phyloP scores from a whole-genome alignment of 805 yeast species.

The Debaryomyces hansenii region DNA sequence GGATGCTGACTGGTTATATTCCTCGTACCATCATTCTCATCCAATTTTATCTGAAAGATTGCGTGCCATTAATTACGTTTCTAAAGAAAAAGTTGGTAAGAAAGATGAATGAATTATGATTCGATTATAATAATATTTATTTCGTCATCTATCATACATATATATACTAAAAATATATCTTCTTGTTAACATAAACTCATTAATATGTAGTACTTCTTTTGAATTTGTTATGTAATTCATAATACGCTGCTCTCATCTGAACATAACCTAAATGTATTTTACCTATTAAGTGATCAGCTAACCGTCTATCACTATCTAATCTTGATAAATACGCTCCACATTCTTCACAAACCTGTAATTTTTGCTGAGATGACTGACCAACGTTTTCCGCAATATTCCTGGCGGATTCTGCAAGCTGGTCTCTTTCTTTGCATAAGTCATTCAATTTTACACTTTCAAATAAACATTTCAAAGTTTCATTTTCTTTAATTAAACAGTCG shows the following conservation, averaged over 20 bases:
- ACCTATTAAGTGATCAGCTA: slow-evolving; percentile 79
- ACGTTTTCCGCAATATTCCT: slow-evolving; percentile 64
- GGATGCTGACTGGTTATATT: slow-evolving; percentile 87
- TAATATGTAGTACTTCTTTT: slow-evolving; percentile 6
- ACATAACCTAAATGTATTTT: slow-evolving; percentile 84
- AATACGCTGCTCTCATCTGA: slow-evolving; percentile 62
- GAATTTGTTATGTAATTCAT: slow-evolving; percentile 27
- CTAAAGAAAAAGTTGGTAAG: slow-evolving; percentile 37
- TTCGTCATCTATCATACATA: background rate
- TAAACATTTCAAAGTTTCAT: slow-evolving; percentile 53
- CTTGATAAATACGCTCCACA: slow-evolving; percentile 89
- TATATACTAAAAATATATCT: background rate
- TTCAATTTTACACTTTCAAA: slow-evolving; percentile 49
- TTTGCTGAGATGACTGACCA: slow-evolving; percentile 86
- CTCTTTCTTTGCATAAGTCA: slow-evolving; percentile 48
- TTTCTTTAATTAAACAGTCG: slow-evolving; percentile 47
- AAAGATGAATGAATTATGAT: slow-evolving; percentile 1
- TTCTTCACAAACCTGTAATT: slow-evolving; percentile 82
- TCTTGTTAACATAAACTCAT: background rate
- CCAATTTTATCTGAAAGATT: slow-evolving; percentile 92
- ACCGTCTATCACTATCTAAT: slow-evolving; percentile 80
- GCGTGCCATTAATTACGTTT: slow-evolving; percentile 60
- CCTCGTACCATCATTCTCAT: slow-evolving; percentile 86
- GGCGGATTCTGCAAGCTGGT: slow-evolving; percentile 53
- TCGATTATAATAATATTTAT: background rate